Evolutionary conservation across 1,139 yeast species (phyloP).

Genomic region (Yamadazyma mexicana): DNA sequence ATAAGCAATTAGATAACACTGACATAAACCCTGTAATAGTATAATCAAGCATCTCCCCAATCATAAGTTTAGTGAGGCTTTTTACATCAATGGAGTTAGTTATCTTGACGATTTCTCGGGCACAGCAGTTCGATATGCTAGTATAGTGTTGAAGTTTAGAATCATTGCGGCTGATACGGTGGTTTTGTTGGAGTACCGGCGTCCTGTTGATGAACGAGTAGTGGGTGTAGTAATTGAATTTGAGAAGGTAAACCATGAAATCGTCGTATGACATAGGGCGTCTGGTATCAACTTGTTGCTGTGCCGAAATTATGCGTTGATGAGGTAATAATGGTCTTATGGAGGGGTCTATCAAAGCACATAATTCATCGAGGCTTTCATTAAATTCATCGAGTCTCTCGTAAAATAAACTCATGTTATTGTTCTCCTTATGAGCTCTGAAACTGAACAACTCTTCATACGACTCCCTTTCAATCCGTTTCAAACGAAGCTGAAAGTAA

Average conservation of each 20-base stretch:
- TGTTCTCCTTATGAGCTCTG: slow-evolving; percentile 13
- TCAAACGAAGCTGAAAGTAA: slow-evolving; percentile 13
- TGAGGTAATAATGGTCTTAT: slow-evolving; percentile 15
- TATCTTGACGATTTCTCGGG: slow-evolving; percentile 32
- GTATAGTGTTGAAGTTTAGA: slow-evolving; percentile 17
- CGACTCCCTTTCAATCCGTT: slow-evolving; percentile 21
- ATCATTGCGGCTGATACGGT: slow-evolving; percentile 10
- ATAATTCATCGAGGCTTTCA: slow-evolving; percentile 17
- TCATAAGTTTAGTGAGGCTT: slow-evolving; percentile 21
- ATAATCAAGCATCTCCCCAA: slow-evolving; percentile 33
- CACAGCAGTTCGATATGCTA: slow-evolving; percentile 27
- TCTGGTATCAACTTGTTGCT: background rate
- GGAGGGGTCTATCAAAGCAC: slow-evolving; percentile 20
- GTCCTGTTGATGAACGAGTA: slow-evolving; percentile 34
- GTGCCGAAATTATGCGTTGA: background rate
- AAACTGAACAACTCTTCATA: slow-evolving; percentile 19
- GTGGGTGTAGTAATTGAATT: slow-evolving; percentile 28
- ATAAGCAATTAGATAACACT: slow-evolving; percentile 29
- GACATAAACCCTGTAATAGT: slow-evolving; percentile 35
- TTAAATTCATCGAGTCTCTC: slow-evolving; percentile 14
- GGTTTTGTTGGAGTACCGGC: slow-evolving; percentile 15
- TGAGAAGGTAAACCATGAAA: slow-evolving; percentile 11
- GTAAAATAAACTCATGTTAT: slow-evolving; percentile 8
- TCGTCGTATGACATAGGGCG: background rate
- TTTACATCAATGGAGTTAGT: slow-evolving; percentile 18